These are phyloP conservation scores for Hamigera avellanea DNA, from an alignment of 495 filamentous ascomycete genomes.

Conservation along the genomic window DNA sequence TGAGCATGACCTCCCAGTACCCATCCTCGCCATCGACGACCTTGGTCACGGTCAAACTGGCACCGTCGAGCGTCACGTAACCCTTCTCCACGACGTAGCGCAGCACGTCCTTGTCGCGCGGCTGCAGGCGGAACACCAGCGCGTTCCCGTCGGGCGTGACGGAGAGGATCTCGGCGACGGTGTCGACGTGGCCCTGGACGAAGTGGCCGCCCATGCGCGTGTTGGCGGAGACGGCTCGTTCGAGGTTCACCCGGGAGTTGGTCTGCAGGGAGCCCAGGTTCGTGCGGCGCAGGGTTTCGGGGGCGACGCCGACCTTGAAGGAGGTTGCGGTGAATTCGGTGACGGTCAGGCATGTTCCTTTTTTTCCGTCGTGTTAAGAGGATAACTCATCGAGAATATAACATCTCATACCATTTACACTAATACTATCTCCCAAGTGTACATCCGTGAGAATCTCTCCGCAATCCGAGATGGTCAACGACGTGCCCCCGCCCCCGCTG, in stretches of 20 bases:
- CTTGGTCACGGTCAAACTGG: slow-evolving; percentile 81
- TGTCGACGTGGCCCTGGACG: slow-evolving; percentile 92
- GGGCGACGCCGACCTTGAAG: slow-evolving; percentile 92
- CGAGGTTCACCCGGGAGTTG: slow-evolving; percentile 67
- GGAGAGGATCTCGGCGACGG: slow-evolving; percentile 58
- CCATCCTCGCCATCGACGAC: slow-evolving; percentile 61
- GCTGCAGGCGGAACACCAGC: slow-evolving; percentile 70
- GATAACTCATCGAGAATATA: background rate
- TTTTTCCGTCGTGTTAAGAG: background rate
- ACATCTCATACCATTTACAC: slow-evolving; percentile 78
- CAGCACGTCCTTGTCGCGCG: slow-evolving; percentile 53
- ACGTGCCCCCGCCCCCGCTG: slow-evolving; percentile 65
- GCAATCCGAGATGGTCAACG: slow-evolving; percentile 73
- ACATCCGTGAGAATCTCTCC: slow-evolving; percentile 66
- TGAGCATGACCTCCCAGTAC: slow-evolving; percentile 98
- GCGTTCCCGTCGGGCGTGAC: slow-evolving; percentile 76
- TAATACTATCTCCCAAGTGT: slow-evolving; percentile 84
- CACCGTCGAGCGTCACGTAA: slow-evolving; percentile 91
- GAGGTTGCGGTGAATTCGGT: slow-evolving; percentile 54
- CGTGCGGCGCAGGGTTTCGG: slow-evolving; percentile 92
- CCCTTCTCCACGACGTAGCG: slow-evolving; percentile 93
- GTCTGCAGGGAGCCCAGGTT: slow-evolving; percentile 65
- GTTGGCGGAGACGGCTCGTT: slow-evolving; percentile 76
- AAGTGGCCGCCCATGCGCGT: slow-evolving; percentile 71
- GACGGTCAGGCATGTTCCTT: slow-evolving; percentile 81